Conservation (phyloP, 495 filamentous ascomycete genomes). For the Rhypophila decipiens region DNA sequence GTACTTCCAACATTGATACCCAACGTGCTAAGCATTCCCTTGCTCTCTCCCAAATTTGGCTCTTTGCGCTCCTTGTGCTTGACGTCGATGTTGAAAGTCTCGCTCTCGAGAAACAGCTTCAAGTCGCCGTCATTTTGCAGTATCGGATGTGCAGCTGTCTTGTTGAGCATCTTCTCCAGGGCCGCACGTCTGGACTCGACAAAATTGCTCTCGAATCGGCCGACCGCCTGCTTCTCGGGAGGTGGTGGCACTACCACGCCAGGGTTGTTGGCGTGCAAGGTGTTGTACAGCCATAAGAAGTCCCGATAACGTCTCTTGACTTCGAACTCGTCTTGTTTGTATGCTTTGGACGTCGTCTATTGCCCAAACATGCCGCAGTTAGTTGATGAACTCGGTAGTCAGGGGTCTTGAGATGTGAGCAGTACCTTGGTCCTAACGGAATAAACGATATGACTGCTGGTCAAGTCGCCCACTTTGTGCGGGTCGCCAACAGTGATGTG, state of each 20-base stretch:
- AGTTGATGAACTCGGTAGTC: neutral
- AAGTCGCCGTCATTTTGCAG: conserved; percentile 90
- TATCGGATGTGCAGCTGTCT: conserved; percentile 81
- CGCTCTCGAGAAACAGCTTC: conserved; percentile 94
- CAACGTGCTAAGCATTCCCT: conserved; percentile 83
- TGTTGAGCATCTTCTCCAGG: conserved; percentile 94
- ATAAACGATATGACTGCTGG: conserved; percentile 96
- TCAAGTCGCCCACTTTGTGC: conserved; percentile 94
- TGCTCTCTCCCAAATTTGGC: conserved; percentile 77
- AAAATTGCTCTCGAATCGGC: conserved; percentile 93
- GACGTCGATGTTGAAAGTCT: conserved; percentile 89
- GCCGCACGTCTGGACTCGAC: conserved; percentile 87
- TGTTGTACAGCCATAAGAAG: conserved; percentile 95
- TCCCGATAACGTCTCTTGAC: conserved; percentile 92
- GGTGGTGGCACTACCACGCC: conserved; percentile 93
- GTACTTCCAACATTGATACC: conserved; percentile 68
- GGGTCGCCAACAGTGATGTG: conserved; percentile 93
- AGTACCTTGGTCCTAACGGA: conserved; percentile 86
- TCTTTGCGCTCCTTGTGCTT: conserved; percentile 96
- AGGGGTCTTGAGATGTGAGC: neutral
- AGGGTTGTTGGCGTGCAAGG: conserved; percentile 87
- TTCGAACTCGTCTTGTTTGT: conserved; percentile 80
- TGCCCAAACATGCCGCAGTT: neutral
- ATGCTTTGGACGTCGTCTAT: conserved; percentile 92
- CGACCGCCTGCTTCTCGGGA: conserved; percentile 95